Evolutionary conservation across 2,329 filamentous ascomycete genomes (phyloP), one percentile per base, ranked within the genome.

Genomic region (Hypocrella siamensis): DNA sequence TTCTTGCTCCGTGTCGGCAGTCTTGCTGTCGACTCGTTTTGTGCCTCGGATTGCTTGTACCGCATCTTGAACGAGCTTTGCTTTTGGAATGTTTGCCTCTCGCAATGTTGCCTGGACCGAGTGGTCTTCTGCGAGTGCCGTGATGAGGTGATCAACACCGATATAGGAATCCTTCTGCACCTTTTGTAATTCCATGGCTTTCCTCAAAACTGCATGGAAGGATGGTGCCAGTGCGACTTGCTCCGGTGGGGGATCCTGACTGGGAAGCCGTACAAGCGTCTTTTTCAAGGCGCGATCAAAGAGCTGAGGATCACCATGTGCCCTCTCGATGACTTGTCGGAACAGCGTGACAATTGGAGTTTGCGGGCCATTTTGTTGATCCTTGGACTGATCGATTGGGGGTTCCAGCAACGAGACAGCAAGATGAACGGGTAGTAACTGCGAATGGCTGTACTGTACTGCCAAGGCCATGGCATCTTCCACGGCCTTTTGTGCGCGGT

Each of bases 121-220:
- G 6, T 67, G 41, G 45, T 98, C 90, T 46, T 96, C 85, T 10
- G 77, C 71, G 16, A 94, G 65, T 2, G 82, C 76, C 39, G 78
- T 76, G 48, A 98, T 94, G 31, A 98, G 67, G 52, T 98, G 90
- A 56, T 96, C 90, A 37, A 96, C 77, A 26, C 88, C 90, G 41
- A 98, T 82, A 55, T 76, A 98, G 41, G 75, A 83, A 53, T 98
- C 90, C 47, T 94, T 96, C 48, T 98, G 90, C n/a, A 86, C 85
- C 60, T 92, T 93, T 46, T 92, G 88, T 33, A 98, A 58, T 19
- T 96, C 85, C 53, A 81, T 76, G 3, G 90, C 85, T 43, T 82
- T 74, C 43, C 85, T 73, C 31, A 98, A 66, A 35, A 94, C 70
- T 44, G 79, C 82, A 39, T 78, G 74, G 57, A 96, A 86, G 7